These are phyloP conservation scores for Craspedostauros australis DNA, from an alignment of 108 stramenopile genomes.

Conservation along the genomic window DNA sequence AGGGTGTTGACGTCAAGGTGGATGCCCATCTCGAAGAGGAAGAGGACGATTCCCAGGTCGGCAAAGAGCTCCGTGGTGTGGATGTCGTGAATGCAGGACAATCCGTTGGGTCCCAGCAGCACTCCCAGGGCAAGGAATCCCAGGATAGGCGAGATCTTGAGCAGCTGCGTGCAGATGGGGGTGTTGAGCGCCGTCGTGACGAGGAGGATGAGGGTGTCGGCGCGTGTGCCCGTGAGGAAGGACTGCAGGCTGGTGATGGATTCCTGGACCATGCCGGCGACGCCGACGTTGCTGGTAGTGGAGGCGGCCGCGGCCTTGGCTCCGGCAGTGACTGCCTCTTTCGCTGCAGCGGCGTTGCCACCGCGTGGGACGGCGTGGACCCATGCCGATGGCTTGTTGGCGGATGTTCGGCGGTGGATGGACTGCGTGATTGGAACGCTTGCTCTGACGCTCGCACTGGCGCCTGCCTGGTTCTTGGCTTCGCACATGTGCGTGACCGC, in stretches of 20 bases:
- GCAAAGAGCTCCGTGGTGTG: constrained; percentile 82
- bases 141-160: constrained; percentile 82
- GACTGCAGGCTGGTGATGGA: constrained; percentile 30
- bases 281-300: too few relatives aligned
- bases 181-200: constrained; percentile 77
- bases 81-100: constrained; percentile 57
- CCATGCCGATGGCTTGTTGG: too few relatives aligned
- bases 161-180: constrained; percentile 67
- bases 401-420: too few relatives aligned
- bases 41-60: constrained; percentile 93
- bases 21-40: constrained; percentile 96
- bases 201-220: constrained; percentile 80
- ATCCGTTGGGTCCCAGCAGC: constrained; percentile 79
- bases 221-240: constrained; percentile 72
- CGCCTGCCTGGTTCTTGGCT: too few relatives aligned
- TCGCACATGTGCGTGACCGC: too few relatives aligned
- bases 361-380: constrained; percentile 29
- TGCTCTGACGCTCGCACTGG: too few relatives aligned
- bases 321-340: neutral
- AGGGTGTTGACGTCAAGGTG: constrained; percentile 83
- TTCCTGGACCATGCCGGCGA: constrained; percentile 9
- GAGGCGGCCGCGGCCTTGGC: neutral
- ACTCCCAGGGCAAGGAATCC: constrained; percentile 83
- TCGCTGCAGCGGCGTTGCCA: constrained; percentile 2
- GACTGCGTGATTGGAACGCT: too few relatives aligned